Evolutionary conservation across 371 early-diverging fungal genomes (phyloP).

Genomic region (Encephalitozoon romaleae): DNA sequence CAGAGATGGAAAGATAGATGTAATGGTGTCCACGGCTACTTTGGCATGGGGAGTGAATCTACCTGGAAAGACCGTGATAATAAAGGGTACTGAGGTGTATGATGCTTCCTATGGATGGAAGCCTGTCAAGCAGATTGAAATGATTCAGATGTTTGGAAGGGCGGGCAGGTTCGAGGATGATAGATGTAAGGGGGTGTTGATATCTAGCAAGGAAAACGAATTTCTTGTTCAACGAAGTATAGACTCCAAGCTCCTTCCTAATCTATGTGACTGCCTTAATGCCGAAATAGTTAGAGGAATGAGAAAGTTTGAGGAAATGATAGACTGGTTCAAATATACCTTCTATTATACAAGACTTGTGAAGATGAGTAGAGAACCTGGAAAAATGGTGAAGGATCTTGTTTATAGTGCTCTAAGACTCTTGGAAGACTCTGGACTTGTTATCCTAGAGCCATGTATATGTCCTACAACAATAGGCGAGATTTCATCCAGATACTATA

Average conservation of each 20-base stretch:
- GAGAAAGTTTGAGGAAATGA: constrained; percentile 78
- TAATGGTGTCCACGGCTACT: constrained; percentile 39
- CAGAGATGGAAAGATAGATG: constrained; percentile 8
- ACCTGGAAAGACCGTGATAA: constrained; percentile 38
- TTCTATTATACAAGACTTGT: constrained; percentile 82
- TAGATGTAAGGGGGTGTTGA: constrained; percentile 83
- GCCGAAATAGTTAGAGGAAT: constrained; percentile 61
- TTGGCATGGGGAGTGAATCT: constrained; percentile 47
- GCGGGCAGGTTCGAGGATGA: constrained; percentile 67
- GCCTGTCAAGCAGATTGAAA: constrained; percentile 2
- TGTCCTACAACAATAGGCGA: neutral
- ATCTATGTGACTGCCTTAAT: constrained; percentile 33
- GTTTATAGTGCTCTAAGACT: constrained; percentile 1
- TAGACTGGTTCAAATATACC: constrained; percentile 85
- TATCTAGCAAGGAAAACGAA: constrained; percentile 74
- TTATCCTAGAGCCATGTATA: neutral
- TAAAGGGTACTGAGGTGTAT: constrained; percentile 8
- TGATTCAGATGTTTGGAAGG: constrained; percentile 38
- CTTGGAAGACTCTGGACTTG: neutral
- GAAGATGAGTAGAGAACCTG: constrained; percentile 3
- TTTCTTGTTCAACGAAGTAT: constrained; percentile 29
- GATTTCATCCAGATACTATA: neutral
- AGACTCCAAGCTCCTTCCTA: constrained; percentile 39
- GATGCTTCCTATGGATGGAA: neutral
- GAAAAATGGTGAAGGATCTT: neutral